Evolutionary conservation across 192 early-diverging fungal genomes (phyloP), one percentile per base, ranked within the genome.

Genomic region (Rhizophlyctis rosea): DNA sequence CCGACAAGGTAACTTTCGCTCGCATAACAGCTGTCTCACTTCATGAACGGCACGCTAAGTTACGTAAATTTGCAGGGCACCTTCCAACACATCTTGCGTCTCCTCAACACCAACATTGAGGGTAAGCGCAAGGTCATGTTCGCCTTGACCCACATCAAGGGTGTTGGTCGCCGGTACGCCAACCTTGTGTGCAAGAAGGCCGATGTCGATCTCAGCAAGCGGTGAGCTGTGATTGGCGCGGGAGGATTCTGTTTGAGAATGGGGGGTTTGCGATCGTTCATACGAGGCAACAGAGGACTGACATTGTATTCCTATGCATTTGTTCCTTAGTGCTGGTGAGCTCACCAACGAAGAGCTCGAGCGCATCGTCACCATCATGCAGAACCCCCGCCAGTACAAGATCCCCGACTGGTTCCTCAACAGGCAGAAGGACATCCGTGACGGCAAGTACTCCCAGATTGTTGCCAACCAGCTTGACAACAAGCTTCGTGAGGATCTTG

Each of bases 371-470:
- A 92, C 88, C 74, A 98, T 98, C 77, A 87, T 98, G 80, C 96
- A 98, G 81, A 95, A 97, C 91, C 96, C 96, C 58, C 88, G 89
- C 71, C 92, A 98, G 82, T 98, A 94, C 89, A 95, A 96, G 87
- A 95, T 98, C 83, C 96, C 96, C 62, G 82, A 91, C 81, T 98
- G 96, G 96, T 98, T 96, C 91, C 87, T 98, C 60, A 98, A 98
- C 90, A 88, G 93, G 79, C 96, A 98, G 80, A 98, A 96, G 90
- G 93, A 98, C 84, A 87, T 92, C 74, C 83, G 87, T 68, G 89
- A 92, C 73, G 93, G 93, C 77, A 93, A 92, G 81, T 93, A 90
- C 89, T 86, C 88, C 62, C 96, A 98, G 82, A 79, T 91, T 62
- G 81, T 98, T 69, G 88, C 96, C 70, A 98, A 98, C 87, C 79